Evolutionary conservation across 1,139 yeast genomes (phyloP).

Genomic region (Pichia sp.): DNA sequence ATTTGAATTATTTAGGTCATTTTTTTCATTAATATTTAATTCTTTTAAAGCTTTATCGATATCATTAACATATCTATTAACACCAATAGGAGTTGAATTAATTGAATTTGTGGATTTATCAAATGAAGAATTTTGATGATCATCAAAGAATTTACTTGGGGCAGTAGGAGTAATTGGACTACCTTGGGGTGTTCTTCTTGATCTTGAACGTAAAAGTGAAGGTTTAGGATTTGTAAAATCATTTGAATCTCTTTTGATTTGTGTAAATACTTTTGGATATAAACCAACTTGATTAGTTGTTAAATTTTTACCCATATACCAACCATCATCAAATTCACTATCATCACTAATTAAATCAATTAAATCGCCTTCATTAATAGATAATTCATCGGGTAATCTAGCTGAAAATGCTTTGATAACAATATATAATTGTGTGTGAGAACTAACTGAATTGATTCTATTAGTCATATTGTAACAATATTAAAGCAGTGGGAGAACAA

Average conservation of each 20-base stretch:
- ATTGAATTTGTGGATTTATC: background rate
- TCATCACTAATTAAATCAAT: slow-evolving; percentile 89
- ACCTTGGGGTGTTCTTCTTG: slow-evolving; percentile 41
- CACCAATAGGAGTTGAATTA: slow-evolving; percentile 4
- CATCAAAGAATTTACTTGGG: slow-evolving; percentile 9
- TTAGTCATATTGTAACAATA: background rate
- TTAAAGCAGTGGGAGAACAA: too few species aligned
- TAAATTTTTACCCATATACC: slow-evolving; percentile 87
- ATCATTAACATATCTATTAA: slow-evolving; percentile 57
- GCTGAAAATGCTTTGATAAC: slow-evolving; percentile 85
- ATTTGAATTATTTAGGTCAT: too few species aligned
- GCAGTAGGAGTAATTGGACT: slow-evolving; percentile 24
- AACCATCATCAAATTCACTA: slow-evolving; percentile 91
- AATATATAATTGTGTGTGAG: slow-evolving; percentile 20
- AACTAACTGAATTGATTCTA: background rate
- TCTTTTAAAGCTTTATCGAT: slow-evolving; percentile 82
- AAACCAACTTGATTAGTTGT: slow-evolving; percentile 70
- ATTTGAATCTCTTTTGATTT: slow-evolving; percentile 18
- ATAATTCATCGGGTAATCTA: slow-evolving; percentile 83
- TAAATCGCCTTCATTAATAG: slow-evolving; percentile 73
- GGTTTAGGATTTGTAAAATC: slow-evolving; percentile 18
- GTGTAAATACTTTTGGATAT: slow-evolving; percentile 83
- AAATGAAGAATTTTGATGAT: slow-evolving; percentile 4
- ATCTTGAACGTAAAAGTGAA: slow-evolving; percentile 47
- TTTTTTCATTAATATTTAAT: slow-evolving; percentile 32